phyloP scores from a whole-genome alignment of 345 rosid species.

The Boechera divaricarpa region DNA sequence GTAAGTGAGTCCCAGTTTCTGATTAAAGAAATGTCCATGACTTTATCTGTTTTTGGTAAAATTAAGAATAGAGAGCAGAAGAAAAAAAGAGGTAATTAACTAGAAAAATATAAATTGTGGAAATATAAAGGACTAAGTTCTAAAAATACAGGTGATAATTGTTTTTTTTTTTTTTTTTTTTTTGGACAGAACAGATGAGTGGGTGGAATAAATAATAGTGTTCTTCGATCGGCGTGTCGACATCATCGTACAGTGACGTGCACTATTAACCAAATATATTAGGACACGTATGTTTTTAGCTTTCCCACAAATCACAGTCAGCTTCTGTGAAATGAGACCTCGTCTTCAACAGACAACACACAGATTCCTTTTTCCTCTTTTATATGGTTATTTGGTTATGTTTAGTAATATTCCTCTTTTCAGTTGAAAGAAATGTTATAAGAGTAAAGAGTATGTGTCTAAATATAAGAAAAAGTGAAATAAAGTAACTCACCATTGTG shows the following conservation, averaged over 20 bases:
- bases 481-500: neutral
- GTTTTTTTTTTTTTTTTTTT: neutral
- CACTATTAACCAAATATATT: neutral
- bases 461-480: conserved; percentile 5
- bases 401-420: conserved; percentile 36
- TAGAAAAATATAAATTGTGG: neutral
- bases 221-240: conserved; percentile 37
- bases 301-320: conserved; percentile 23
- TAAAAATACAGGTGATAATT: neutral
- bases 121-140: neutral
- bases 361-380: conserved; percentile 18
- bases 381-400: conserved; percentile 11
- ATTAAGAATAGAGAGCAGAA: conserved; percentile 38
- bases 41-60: conserved; percentile 46
- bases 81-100: neutral
- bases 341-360: conserved; percentile 15
- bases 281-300: conserved; percentile 23
- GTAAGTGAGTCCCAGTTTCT: conserved; percentile 18
- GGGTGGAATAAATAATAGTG: conserved; percentile 29
- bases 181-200: conserved; percentile 9
- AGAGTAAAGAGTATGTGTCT: conserved; percentile 27
- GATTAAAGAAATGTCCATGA: conserved; percentile 28
- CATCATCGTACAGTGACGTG: conserved; percentile 42
- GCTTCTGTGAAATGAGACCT: conserved; percentile 30
- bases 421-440: neutral